Conservation (phyloP, 2,329 filamentous ascomycete genomes). For the Fusarium burgessii region DNA sequence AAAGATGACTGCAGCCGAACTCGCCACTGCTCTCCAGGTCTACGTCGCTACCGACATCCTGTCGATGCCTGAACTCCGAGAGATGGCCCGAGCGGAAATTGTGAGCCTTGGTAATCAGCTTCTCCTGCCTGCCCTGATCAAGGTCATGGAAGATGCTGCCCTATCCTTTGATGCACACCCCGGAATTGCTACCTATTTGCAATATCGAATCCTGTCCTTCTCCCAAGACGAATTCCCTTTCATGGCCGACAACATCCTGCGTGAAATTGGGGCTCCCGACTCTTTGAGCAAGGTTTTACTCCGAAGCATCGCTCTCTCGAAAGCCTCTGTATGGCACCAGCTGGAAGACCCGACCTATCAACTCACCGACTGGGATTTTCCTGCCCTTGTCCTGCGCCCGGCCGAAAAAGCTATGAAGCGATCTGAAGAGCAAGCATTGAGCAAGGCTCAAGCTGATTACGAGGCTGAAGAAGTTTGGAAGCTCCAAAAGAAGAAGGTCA, state of each 20-base stretch:
- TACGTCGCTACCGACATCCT: not conserved
- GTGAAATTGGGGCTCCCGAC: not conserved
- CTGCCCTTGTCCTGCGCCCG: not conserved
- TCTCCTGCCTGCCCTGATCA: not conserved
- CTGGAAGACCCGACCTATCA: not conserved
- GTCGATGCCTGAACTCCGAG: not conserved
- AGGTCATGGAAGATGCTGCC: not conserved
- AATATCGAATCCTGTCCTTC: not conserved
- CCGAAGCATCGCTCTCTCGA: not conserved
- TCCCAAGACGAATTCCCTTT: fast-evolving
- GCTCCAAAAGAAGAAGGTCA: not conserved
- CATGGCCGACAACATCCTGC: not conserved
- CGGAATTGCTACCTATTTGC: not conserved
- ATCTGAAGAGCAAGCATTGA: not conserved
- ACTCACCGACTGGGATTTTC: fast-evolving
- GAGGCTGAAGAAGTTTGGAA: not conserved
- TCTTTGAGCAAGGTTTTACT: not conserved
- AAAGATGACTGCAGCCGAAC: not conserved
- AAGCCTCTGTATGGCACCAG: not conserved
- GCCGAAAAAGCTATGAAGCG: not conserved
- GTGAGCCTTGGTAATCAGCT: not conserved
- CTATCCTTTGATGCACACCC: not conserved
- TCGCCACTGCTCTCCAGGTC: constrained; percentile 2
- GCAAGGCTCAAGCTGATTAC: too few relatives aligned
- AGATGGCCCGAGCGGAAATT: not conserved